A percentile compares a stretch with the other conserved stretches of the same genome.
phyloP scores from a whole-genome alignment of 495 filamentous ascomycete species.

The Thermothielavioides terrestris region DNA sequence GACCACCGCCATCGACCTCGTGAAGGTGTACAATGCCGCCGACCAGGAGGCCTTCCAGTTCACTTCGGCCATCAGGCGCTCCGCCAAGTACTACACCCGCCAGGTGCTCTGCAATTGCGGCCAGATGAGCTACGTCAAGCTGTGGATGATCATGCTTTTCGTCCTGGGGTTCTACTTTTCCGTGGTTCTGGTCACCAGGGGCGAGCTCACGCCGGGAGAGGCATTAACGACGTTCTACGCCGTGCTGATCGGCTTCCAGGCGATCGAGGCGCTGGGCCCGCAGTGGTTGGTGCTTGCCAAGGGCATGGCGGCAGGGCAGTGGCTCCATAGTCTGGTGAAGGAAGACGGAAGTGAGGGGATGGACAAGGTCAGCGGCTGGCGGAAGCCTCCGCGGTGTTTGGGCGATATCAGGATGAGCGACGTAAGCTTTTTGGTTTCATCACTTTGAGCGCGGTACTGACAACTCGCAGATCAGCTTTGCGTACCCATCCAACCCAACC shows the following conservation, averaged over 20 bases:
- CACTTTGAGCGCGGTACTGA: neutral
- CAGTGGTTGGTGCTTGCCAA: constrained; percentile 70
- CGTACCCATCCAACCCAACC: constrained; percentile 68
- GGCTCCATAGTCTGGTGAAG: constrained; percentile 40
- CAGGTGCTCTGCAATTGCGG: constrained; percentile 60
- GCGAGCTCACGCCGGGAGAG: constrained; percentile 49
- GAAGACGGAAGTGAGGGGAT: constrained; percentile 10
- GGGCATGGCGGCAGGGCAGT: constrained; percentile 63
- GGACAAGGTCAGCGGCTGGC: constrained; percentile 19
- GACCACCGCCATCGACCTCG: constrained; percentile 67
- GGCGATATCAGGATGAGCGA: constrained; percentile 65
- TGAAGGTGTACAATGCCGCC: constrained; percentile 81
- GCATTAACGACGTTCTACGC: constrained; percentile 83
- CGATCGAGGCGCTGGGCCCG: constrained; percentile 62
- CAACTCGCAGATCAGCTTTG: constrained; percentile 59
- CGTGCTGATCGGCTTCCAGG: constrained; percentile 65
- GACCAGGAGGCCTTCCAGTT: constrained; percentile 62
- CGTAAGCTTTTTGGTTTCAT: constrained; percentile 38
- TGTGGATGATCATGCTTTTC: constrained; percentile 73
- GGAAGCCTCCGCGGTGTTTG: constrained; percentile 30
- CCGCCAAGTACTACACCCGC: constrained; percentile 54
- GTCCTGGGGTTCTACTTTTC: constrained; percentile 92
- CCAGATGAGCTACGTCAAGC: constrained; percentile 62
- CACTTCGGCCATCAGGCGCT: constrained; percentile 44
- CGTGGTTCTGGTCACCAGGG: constrained; percentile 49